Evolutionary conservation across 2,329 filamentous ascomycete species (phyloP).

Genomic region (Sporothrix pseudoabietina): DNA sequence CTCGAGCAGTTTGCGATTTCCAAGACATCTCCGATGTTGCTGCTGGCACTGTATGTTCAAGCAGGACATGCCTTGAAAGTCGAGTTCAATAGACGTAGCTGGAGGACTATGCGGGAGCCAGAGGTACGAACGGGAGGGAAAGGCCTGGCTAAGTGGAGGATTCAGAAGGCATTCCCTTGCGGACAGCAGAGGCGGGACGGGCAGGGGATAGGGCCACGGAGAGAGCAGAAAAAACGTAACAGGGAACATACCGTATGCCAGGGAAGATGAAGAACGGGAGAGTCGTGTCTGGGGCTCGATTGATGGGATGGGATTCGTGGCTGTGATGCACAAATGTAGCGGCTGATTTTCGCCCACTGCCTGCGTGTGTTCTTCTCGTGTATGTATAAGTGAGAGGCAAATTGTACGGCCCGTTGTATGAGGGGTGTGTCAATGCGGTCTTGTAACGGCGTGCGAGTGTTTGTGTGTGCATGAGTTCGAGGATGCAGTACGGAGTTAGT

Average conservation of each 20-base stretch:
- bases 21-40: not conserved
- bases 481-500: not conserved
- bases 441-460: not conserved
- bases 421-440: not conserved
- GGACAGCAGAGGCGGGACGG: not conserved
- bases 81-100: not conserved
- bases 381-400: conserved; percentile 3
- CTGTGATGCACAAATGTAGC: not conserved
- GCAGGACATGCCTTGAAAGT: not conserved
- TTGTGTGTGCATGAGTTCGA: not conserved
- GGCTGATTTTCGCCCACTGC: not conserved
- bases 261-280: not conserved
- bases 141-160: not conserved
- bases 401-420: not conserved
- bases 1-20: not conserved
- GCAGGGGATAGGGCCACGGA: conserved; percentile 3
- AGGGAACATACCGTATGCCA: not conserved
- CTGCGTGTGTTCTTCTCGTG: not conserved
- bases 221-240: not conserved
- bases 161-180: not conserved
- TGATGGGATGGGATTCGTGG: conserved; percentile 25
- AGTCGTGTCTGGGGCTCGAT: not conserved
- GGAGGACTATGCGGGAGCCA: not conserved
- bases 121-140: not conserved
- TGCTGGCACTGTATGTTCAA: not conserved